phyloP scores from a whole-genome alignment of 2,329 filamentous ascomycete species.

The Ophiostoma fasciatum region DNA sequence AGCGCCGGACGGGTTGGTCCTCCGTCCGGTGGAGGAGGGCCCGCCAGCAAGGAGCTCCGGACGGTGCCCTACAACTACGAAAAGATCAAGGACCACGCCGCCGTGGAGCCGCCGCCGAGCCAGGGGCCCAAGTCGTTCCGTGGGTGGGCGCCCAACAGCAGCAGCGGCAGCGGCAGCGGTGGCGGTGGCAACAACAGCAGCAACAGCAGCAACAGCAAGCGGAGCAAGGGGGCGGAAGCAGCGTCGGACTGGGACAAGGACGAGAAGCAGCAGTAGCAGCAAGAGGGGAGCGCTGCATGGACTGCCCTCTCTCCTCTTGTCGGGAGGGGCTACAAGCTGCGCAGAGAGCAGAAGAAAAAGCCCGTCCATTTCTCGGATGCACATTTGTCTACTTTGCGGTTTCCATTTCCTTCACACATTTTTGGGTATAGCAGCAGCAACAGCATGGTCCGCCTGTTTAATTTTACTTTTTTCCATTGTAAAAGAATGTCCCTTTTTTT shows the following conservation, averaged over 20 bases:
- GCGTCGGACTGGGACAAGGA: not conserved
- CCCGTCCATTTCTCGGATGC: no score
- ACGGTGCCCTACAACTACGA: slow-evolving; percentile 41
- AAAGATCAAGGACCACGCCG: slow-evolving; percentile 42
- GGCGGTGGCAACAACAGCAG: not conserved
- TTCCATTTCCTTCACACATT: no score
- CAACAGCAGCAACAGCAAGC: no score
- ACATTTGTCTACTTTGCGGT: no score
- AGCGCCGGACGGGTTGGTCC: no score
- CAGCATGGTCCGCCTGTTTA: no score
- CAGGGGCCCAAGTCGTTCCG: slow-evolving; percentile 41
- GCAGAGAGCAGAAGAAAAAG: no score
- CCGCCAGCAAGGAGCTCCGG: slow-evolving; percentile 35
- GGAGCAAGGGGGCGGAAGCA: not conserved
- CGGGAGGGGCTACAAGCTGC: no score
- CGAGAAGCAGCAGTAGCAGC: not conserved
- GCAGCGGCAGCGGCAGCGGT: slow-evolving; percentile 16
- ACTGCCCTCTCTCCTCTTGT: slow-evolving; percentile 29
- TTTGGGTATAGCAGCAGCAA: no score
- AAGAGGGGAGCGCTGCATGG: not conserved
- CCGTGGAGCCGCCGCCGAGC: slow-evolving; percentile 38
- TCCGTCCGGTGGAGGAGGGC: no score
- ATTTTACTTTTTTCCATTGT: no score
- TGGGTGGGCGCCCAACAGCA: slow-evolving; percentile 38
- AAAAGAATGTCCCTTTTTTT: no score